Conservation (phyloP, 2,329 filamentous ascomycete species). For the Talaromyces sp. region DNA sequence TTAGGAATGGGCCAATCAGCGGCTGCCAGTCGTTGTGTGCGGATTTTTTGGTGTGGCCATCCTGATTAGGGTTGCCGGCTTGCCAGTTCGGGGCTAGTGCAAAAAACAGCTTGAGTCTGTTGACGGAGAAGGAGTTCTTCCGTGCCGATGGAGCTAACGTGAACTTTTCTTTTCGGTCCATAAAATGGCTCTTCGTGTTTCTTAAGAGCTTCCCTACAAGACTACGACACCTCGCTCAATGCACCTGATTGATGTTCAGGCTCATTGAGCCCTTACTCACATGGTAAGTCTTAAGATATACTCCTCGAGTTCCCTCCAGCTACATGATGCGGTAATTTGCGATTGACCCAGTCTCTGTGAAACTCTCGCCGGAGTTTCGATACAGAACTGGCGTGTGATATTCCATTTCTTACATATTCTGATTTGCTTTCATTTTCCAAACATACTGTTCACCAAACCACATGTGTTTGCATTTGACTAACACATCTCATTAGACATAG, state of each 20-base stretch:
- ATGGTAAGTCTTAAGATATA: slow-evolving; percentile 15
- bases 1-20: slow-evolving; percentile 31
- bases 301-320: slow-evolving; percentile 18
- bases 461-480: neutral
- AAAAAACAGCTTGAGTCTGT: neutral
- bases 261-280: neutral
- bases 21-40: neutral
- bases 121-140: slow-evolving; percentile 2
- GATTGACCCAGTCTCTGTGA: slow-evolving; percentile 85
- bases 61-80: slow-evolving; percentile 28
- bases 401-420: slow-evolving; percentile 99
- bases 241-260: neutral
- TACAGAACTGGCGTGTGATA: slow-evolving; percentile 76
- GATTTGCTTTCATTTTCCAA: slow-evolving; percentile 44
- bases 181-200: neutral
- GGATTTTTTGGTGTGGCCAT: slow-evolving; percentile 22
- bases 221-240: neutral
- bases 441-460: neutral
- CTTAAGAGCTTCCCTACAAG: neutral
- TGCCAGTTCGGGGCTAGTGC: neutral
- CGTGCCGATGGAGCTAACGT: slow-evolving; percentile 20
- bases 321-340: slow-evolving; percentile 98
- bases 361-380: slow-evolving; percentile 82
- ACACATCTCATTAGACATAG: neutral
- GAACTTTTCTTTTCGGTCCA: slow-evolving; percentile 21